Base-by-base conservation (phyloP, 257 asterid species). In the Capsicum pubescens region DNA sequence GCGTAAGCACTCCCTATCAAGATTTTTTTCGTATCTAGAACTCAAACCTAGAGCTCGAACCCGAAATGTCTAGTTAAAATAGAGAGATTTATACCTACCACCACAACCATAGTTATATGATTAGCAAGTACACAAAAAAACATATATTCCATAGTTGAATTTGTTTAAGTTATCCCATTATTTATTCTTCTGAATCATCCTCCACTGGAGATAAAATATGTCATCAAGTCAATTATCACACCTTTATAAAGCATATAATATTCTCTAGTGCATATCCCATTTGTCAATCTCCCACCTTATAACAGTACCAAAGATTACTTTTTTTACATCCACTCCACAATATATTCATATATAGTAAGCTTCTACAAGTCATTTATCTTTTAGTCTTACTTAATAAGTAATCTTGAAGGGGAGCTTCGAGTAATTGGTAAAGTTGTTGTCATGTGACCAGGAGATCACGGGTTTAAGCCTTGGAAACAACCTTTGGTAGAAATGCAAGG, bases 121-220 rank as follows among this genome's bases (percentile, higher is more conserved):
- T 69, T 16, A 69, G 78, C 58, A 71, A 71, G 79, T 17, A 17
- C 3, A 44, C 2, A 26, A 26, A 19, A 39, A 46, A 71, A 48
- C 58, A 46, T 46, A 71, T 46, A 44, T 71, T 71, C 80, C 80
- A 74, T 50, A 19, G 52, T 35, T 32, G 64, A 36, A 82, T 39
- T 81, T 58, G 58, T 84, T 50, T 82, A 76, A 77, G 36, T 66
- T 74, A 81, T 87, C 84, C 72, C 48, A 50, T 12, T 64, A 68
- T 1, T 26, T 36, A 39, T 39, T 19, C 58, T 67, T 76, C 21
- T 76, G 48, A 76, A 76, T 76, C 80, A 72, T 19, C 42, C 13
- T 76, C 81, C 81, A 52, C 48, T 52, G 8, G 14, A 76, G 46
- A 76, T 76, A 21, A 76, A 76, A 50, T 76, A 26, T 26, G 48